A percentile compares a stretch with the other conserved stretches of the same genome.
Evolutionary conservation across 2,329 filamentous ascomycete species (phyloP).

Genomic region (Fusarium zealandicum): DNA sequence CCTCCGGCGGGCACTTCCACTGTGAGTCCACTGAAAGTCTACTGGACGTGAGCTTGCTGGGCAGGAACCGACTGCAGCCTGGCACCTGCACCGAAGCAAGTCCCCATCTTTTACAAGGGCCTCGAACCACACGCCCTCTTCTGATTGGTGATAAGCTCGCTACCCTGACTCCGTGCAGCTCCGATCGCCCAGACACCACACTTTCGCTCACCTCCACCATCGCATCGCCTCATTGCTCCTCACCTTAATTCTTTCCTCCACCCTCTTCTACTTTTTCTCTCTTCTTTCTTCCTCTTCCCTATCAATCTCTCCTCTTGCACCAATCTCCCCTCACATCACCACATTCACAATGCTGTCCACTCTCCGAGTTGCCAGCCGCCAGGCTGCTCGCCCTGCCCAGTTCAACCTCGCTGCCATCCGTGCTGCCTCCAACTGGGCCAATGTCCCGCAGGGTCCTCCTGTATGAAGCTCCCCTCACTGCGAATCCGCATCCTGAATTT

Average conservation of each 20-base stretch:
- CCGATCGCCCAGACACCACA: constrained; percentile 40
- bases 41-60: constrained; percentile 31
- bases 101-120: constrained; percentile 31
- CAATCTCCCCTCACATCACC: constrained; percentile 17
- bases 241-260: constrained; percentile 11
- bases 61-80: constrained; percentile 8
- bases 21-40: neutral
- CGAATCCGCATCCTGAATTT: constrained; percentile 22
- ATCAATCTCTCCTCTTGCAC: constrained; percentile 21
- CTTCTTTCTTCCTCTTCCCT: constrained; percentile 21
- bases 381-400: constrained; percentile 52
- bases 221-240: constrained; percentile 32
- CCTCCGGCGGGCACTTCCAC: neutral
- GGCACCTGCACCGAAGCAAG: constrained; percentile 17
- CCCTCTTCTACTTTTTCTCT: constrained; percentile 16
- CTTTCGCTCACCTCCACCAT: constrained; percentile 38
- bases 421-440: constrained; percentile 84
- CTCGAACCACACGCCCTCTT: constrained; percentile 16
- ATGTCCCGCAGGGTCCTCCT: constrained; percentile 91
- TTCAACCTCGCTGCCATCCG: constrained; percentile 52
- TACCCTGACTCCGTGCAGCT: constrained; percentile 33
- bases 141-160: constrained; percentile 30
- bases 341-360: constrained; percentile 61
- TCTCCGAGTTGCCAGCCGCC: constrained; percentile 61
- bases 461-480: constrained; percentile 61